A percentile compares a stretch with the other conserved stretches of the same genome.
Conservation (phyloP, 805 yeast species). For the Schizosaccharomyces japonicus region DNA sequence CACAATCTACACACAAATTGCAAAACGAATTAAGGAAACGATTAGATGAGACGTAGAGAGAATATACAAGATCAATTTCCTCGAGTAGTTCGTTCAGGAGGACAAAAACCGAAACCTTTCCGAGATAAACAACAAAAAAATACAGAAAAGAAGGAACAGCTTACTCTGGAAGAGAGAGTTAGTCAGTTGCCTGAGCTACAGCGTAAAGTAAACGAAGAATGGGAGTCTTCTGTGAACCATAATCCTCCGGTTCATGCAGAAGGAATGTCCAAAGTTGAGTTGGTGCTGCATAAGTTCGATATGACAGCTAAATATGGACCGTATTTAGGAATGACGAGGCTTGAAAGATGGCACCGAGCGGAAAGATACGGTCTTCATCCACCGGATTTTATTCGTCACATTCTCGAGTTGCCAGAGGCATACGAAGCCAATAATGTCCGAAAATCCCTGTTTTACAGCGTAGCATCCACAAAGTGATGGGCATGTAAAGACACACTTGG, state of each 20-base stretch:
- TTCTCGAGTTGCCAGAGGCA: constrained; percentile 12
- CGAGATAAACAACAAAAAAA: not conserved
- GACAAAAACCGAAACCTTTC: not conserved
- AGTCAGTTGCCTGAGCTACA: not conserved
- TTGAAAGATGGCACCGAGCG: constrained; percentile 21
- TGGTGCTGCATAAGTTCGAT: constrained; percentile 17
- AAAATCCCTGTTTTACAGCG: not conserved
- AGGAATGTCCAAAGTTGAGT: constrained; percentile 13
- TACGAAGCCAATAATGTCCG: not conserved
- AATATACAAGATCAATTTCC: not conserved
- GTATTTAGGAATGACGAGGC: constrained; percentile 18
- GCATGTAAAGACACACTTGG: too few relatives aligned
- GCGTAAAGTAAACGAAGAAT: not conserved
- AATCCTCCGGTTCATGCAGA: constrained; percentile 14
- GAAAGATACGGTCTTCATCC: constrained; percentile 17
- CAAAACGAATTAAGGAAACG: too few relatives aligned
- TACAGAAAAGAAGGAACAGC: not conserved
- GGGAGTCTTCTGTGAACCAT: not conserved
- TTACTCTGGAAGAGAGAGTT: not conserved
- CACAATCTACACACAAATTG: too few relatives aligned
- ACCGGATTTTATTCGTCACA: constrained; percentile 15
- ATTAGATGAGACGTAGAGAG: too few relatives aligned
- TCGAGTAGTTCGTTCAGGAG: not conserved
- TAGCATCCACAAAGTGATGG: too few relatives aligned
- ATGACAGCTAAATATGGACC: constrained; percentile 18